Base-by-base conservation (phyloP, 164 flowering plant species). In the Amborella trichopoda region DNA sequence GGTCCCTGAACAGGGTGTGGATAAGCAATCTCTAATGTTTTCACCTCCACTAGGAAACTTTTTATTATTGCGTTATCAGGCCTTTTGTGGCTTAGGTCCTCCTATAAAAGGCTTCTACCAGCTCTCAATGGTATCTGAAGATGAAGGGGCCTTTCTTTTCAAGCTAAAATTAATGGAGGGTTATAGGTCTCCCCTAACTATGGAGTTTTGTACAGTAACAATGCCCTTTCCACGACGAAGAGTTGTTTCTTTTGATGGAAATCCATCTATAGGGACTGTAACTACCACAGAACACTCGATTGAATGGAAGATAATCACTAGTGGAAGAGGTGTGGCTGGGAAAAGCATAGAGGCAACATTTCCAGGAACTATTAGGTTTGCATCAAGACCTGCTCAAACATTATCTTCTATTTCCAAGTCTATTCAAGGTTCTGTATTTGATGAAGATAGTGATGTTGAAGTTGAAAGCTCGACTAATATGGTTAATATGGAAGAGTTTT, bases 111-210 rank as follows among this genome's bases (percentile, higher is more conserved):
- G 99, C n/a, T 93, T 93, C 66, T 93, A 93, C 65, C 99, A 93
- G 70, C 81, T 93, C 20, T 93, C 99, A 23, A 93, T 93, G 99
- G 95, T 93, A 26, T 93, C 97, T 20, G 97, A 93, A 66, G 89
- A 93, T 68, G 88, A 93, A 75, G 99, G 97, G 46, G 99, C 97
- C 40, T 93, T 93, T 70, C 65, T 91, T 48, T 91, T 91, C 67
- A 87, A 77, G 68, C 64, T 91, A 66, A 48, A 62, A 38, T 65
- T 93, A 20, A 77, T 88, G 94, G 96, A 84, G 69, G 89, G 93
- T 56, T 85, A 79, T 50, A 88, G 72, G 61, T 48, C 89, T 46
- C 90, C 95, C 36, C 49, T 88, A 42, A 50, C 74, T 23, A 80
- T 88, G 83, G 99, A 88, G 28, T 79, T 76, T 50, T 93, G 99